A percentile compares a stretch with the other conserved stretches of the same genome.
phyloP scores from a whole-genome alignment of 176 grass and related monocot genomes.

The Microstegium vimineum region DNA sequence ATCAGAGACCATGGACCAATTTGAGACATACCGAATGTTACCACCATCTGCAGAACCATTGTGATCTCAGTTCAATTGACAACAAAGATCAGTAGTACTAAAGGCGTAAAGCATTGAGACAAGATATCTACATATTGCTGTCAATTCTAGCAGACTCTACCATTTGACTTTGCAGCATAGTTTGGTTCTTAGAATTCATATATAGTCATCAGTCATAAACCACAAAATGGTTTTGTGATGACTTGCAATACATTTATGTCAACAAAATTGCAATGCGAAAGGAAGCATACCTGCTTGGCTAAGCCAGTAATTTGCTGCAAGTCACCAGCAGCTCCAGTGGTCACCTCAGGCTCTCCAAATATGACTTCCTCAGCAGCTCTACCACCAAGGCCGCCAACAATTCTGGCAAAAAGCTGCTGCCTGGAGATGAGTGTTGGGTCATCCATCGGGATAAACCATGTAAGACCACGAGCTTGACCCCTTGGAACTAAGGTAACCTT shows the following conservation, averaged over 20 bases:
- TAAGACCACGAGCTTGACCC: constrained; percentile 95
- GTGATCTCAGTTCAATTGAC: constrained; percentile 9
- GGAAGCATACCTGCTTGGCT: constrained; percentile 74
- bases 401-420: constrained; percentile 96
- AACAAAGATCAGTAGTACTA: neutral
- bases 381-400: constrained; percentile 92
- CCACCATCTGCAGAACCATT: constrained; percentile 70
- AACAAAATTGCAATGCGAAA: neutral
- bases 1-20: constrained; percentile 98
- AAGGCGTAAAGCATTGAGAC: neutral
- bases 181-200: neutral
- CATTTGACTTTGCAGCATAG: neutral
- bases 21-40: constrained; percentile 92
- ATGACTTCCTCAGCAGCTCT: constrained; percentile 92
- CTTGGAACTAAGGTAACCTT: constrained; percentile 95
- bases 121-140: neutral
- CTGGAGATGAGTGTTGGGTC: constrained; percentile 91
- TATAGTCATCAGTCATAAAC: neutral
- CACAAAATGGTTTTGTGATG: neutral
- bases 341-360: constrained; percentile 98
- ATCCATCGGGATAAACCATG: constrained; percentile 97
- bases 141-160: neutral
- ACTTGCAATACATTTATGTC: neutral
- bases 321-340: constrained; percentile 96
- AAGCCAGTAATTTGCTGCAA: constrained; percentile 97